Percentiles rank a stretch among this genome's conserved stretches.
Conservation (phyloP, 306 rosid genomes). For the Castanea sativa region DNA sequence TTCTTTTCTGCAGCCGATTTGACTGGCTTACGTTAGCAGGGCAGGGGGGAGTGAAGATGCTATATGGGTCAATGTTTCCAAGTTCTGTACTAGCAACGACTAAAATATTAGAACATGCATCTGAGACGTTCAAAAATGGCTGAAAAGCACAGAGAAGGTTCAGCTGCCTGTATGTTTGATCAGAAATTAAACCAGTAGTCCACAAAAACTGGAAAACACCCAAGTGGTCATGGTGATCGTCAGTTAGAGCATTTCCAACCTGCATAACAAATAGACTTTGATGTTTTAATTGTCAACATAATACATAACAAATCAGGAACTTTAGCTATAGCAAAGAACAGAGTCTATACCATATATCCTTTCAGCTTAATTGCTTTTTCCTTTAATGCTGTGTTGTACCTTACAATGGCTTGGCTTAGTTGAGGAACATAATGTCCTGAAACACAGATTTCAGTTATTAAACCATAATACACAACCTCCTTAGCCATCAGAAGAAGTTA, state of each 20-base stretch:
- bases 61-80: conserved; percentile 77
- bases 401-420: conserved; percentile 79
- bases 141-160: conserved; percentile 51
- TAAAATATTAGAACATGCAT: conserved; percentile 42
- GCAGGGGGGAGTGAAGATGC: conserved; percentile 74
- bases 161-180: conserved; percentile 69
- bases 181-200: conserved; percentile 88
- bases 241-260: conserved; percentile 94
- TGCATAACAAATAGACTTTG: conserved; percentile 33
- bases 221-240: conserved; percentile 68
- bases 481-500: neutral
- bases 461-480: neutral
- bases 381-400: conserved; percentile 44
- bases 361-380: conserved; percentile 62
- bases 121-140: conserved; percentile 52
- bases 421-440: conserved; percentile 97
- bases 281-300: conserved; percentile 6
- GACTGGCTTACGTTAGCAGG: conserved; percentile 45
- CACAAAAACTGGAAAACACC: conserved; percentile 83
- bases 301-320: neutral
- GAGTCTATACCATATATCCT: conserved; percentile 70
- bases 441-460: conserved; percentile 21
- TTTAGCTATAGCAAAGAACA: neutral
- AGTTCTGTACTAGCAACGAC: conserved; percentile 50
- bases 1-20: conserved; percentile 48